A percentile compares a stretch with the other conserved stretches of the same genome.
phyloP scores from a whole-genome alignment of 2,329 filamentous ascomycete genomes.

The Arachnomyces sp. region DNA sequence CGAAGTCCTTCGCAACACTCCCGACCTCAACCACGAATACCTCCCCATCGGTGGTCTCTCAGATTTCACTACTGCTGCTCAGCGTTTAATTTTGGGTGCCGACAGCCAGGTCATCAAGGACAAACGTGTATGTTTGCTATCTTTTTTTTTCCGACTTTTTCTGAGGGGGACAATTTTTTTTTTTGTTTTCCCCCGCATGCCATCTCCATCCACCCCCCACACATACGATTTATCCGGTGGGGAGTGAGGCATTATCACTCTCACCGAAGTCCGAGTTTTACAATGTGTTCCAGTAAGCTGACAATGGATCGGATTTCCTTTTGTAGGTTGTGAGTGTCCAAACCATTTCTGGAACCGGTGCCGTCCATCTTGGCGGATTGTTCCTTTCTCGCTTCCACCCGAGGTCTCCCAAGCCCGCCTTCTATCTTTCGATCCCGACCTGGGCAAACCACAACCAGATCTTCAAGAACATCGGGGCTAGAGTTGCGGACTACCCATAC shows the following conservation, averaged over 20 bases:
- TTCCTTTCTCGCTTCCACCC: slow-evolving; percentile 91
- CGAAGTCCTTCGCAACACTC: slow-evolving; percentile 77
- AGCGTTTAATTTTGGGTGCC: slow-evolving; percentile 75
- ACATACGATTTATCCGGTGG: slow-evolving; percentile 13
- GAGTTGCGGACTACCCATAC: slow-evolving; percentile 81
- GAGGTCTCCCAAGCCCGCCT: slow-evolving; percentile 50
- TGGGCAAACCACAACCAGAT: slow-evolving; percentile 99
- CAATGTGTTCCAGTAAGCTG: too few relatives aligned
- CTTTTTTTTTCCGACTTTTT: not conserved
- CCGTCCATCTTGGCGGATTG: slow-evolving; percentile 83
- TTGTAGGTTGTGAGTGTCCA: slow-evolving; percentile 63
- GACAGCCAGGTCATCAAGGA: slow-evolving; percentile 75
- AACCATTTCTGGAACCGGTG: slow-evolving; percentile 95
- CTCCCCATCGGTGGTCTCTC: slow-evolving; percentile 86
- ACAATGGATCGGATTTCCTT: too few relatives aligned
- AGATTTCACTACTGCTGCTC: slow-evolving; percentile 79
- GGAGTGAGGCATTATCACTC: too few relatives aligned
- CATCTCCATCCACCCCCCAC: slow-evolving; percentile 3
- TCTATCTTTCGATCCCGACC: slow-evolving; percentile 91
- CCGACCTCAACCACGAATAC: slow-evolving; percentile 94
- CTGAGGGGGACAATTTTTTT: not conserved
- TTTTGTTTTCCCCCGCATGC: not conserved
- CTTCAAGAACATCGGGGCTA: slow-evolving; percentile 79
- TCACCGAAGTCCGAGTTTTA: too few relatives aligned
- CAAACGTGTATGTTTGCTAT: slow-evolving; percentile 53